Base-by-base conservation (phyloP, 129 eudicot genomes). In the Smallanthus sonchifolius region DNA sequence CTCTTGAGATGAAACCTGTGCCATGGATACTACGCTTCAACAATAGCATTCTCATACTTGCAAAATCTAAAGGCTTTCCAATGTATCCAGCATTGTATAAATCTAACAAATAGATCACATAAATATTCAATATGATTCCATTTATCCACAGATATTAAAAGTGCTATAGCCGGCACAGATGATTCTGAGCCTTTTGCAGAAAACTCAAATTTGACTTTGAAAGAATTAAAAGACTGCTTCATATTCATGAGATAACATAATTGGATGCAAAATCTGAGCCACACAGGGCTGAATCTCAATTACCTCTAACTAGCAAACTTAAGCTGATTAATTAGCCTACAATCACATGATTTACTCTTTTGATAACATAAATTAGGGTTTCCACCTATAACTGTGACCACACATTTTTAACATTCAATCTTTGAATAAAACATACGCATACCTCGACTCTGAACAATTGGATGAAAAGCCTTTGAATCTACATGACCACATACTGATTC, bases 1-100 rank as follows among this genome's bases (percentile, higher is more conserved):
- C 13, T 51, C 24, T 24, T 32, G 36, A 84, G 34, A 65, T 34
- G 69, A 70, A 77, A 92, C 98, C 98, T 92, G 98, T 92, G 77
- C 92, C 89, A 82, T 92, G 98, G 68, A 87, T 78, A 73, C 67
- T 77, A 14, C 92, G 92, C 84, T 76, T 87, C 16, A 47, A 72
- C 5, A 54, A 37, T 44, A 77, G 72, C 70, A 78, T 52, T 24
- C 85, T 79, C 45, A 64, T 65, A 69, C 69, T 72, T 62, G 74
- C 78, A 82, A 84, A 72, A 20, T 76, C 86, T 47, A 70, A 57
- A 49, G 57, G 80, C 55, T 73, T 77, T 73, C 66, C 78, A 73
- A 64, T 61, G 45, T 16, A 70, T 73, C 76, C 75, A 76, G 59
- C 72, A 44, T 76, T 65, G 72, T 82, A 75, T 3, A 78, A 73